Percentiles rank a stretch among this genome's conserved stretches.
These are phyloP conservation scores for Aspergillus taichungensis DNA, from an alignment of 495 filamentous ascomycete species.

Conservation along the genomic window DNA sequence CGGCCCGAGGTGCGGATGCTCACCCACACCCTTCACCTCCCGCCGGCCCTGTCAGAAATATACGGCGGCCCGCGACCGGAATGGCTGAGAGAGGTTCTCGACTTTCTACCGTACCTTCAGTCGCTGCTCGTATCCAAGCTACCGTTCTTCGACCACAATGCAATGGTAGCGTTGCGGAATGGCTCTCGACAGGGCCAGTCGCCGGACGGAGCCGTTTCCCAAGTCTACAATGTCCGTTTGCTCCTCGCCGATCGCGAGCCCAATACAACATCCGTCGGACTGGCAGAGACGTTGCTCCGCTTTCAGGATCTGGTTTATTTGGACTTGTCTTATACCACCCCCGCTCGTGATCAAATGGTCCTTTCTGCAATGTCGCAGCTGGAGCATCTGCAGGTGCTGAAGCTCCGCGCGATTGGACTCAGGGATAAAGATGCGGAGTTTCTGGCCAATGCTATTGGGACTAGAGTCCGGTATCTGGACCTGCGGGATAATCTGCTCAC, in stretches of 20 bases:
- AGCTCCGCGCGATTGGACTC: conserved; percentile 48
- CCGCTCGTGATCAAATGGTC: conserved; percentile 44
- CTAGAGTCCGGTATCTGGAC: conserved; percentile 48
- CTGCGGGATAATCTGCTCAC: conserved; percentile 51
- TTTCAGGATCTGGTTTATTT: conserved; percentile 51
- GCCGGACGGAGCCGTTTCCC: conserved; percentile 5
- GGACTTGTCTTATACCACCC: conserved; percentile 51
- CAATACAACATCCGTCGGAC: conserved; percentile 46
- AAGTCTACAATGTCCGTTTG: conserved; percentile 39
- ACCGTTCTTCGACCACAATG: conserved; percentile 56
- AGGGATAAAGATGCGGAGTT: conserved; percentile 46
- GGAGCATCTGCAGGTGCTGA: conserved; percentile 47
- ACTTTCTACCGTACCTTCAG: conserved; percentile 51
- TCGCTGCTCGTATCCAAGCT: conserved; percentile 51
- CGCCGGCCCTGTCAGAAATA: conserved; percentile 55
- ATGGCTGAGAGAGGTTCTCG: conserved; percentile 55
- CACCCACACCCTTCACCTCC: conserved; percentile 60
- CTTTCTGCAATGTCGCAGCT: conserved; percentile 36
- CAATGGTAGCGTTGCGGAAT: conserved; percentile 42
- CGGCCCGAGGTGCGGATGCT: conserved; percentile 44
- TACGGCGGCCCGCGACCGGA: conserved; percentile 53
- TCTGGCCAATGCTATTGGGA: conserved; percentile 44
- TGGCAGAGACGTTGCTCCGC: conserved; percentile 42
- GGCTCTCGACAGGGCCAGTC: conserved; percentile 17
- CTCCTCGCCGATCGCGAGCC: conserved; percentile 49